Conservation (phyloP, 164 flowering plant genomes). For the Macadamia integrifolia region DNA sequence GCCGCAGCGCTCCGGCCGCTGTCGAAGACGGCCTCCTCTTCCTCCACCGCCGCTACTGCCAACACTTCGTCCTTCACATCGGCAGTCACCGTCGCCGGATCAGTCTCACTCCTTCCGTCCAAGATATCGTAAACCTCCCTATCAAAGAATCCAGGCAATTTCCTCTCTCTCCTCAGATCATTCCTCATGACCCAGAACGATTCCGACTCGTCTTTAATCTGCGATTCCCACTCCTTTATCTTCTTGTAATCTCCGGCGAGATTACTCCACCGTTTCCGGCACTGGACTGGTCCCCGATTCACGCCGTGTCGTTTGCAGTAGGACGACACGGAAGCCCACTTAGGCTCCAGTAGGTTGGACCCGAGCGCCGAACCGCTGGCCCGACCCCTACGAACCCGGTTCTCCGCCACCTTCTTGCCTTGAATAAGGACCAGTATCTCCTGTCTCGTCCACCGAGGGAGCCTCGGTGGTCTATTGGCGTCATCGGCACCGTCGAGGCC, state of each 20-base stretch:
- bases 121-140: slow-evolving; percentile 74
- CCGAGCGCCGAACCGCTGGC: slow-evolving; percentile 33
- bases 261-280: slow-evolving; percentile 95
- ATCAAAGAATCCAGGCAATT: slow-evolving; percentile 84
- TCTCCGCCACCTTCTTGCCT: slow-evolving; percentile 81
- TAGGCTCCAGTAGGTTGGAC: slow-evolving; percentile 60
- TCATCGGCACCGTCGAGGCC: slow-evolving; percentile 23
- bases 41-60: slow-evolving; percentile 10
- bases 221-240: slow-evolving; percentile 76
- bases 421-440: slow-evolving; percentile 87
- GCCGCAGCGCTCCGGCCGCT: slow-evolving; percentile 57
- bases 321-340: slow-evolving; percentile 87
- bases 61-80: slow-evolving; percentile 14
- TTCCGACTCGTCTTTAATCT: slow-evolving; percentile 35
- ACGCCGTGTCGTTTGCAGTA: slow-evolving; percentile 81
- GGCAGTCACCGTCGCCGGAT: slow-evolving; percentile 5
- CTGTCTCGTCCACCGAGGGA: slow-evolving; percentile 93
- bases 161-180: slow-evolving; percentile 69
- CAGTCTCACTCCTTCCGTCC: slow-evolving; percentile 28
- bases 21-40: slow-evolving; percentile 41
- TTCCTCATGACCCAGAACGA: slow-evolving; percentile 93
- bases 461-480: slow-evolving; percentile 44
- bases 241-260: slow-evolving; percentile 82
- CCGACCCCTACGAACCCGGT: slow-evolving; percentile 50
- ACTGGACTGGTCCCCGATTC: slow-evolving; percentile 85